Percentiles rank a stretch among this genome's conserved stretches.
phyloP scores from a whole-genome alignment of 2,329 filamentous ascomycete genomes.

The Colletotrichum filicis region DNA sequence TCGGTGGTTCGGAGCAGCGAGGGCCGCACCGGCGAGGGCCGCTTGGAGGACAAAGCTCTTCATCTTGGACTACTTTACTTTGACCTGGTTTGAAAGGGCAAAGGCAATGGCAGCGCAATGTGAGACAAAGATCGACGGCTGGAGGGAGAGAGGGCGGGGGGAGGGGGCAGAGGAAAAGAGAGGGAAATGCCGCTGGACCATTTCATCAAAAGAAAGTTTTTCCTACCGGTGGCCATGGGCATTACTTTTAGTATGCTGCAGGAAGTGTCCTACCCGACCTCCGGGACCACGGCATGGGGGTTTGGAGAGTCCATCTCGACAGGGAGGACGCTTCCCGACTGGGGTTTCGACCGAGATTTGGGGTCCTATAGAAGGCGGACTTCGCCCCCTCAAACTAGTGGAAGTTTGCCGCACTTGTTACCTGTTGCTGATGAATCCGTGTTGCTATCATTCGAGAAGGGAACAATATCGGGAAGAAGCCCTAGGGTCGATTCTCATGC shows the following conservation, averaged over 20 bases:
- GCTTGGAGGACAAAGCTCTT: conserved; percentile 28
- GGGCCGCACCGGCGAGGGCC: conserved; percentile 22
- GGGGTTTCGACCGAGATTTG: conserved; percentile 11
- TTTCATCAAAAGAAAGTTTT: conserved; percentile 21
- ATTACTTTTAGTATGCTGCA: conserved; percentile 24
- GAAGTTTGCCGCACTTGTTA: conserved; percentile 4
- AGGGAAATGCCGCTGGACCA: conserved; percentile 4
- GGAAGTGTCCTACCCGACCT: background rate
- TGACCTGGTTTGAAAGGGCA: background rate
- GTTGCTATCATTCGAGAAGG: background rate
- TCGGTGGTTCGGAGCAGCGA: conserved; percentile 18
- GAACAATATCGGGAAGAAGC: background rate
- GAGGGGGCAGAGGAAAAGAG: background rate
- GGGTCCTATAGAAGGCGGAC: conserved; percentile 11
- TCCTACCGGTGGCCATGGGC: background rate
- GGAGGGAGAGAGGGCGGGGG: background rate
- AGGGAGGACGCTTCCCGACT: conserved; percentile 14
- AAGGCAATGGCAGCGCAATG: background rate
- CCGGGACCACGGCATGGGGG: conserved; percentile 9
- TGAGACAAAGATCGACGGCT: conserved; percentile 24
- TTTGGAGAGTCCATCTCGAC: conserved; percentile 1
- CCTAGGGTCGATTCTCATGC: background rate
- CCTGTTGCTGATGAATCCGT: conserved; percentile 20
- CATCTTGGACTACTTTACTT: conserved; percentile 9
- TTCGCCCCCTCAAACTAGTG: conserved; percentile 26